Percentiles rank a stretch among this genome's conserved stretches.
These are phyloP conservation scores for Ophiosphaerella herpotricha DNA, from an alignment of 2,329 filamentous ascomycete genomes.

Conservation along the genomic window DNA sequence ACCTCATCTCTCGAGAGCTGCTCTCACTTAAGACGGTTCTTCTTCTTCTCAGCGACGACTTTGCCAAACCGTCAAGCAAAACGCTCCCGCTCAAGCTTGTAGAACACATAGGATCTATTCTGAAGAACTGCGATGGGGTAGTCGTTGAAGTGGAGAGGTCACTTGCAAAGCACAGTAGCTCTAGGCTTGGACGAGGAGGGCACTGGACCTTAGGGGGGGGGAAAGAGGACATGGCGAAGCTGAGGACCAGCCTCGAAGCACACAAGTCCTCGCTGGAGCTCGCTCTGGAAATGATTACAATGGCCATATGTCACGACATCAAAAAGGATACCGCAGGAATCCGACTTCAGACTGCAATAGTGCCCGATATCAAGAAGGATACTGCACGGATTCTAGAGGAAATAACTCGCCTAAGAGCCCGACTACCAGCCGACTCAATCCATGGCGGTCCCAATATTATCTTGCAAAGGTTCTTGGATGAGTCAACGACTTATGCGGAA, in stretches of 20 bases:
- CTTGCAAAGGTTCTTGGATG: neutral
- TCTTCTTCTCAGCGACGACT: conserved; percentile 7
- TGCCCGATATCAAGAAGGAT: neutral
- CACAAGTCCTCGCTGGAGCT: conserved; percentile 10
- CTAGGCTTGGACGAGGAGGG: neutral
- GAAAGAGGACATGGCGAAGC: conserved; percentile 10
- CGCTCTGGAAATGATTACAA: conserved; percentile 7
- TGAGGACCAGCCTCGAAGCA: conserved; percentile 7
- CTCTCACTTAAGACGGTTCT: conserved; percentile 10
- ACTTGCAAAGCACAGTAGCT: neutral
- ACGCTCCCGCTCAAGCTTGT: neutral
- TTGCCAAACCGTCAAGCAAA: neutral
- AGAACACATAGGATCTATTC: conserved; percentile 4
- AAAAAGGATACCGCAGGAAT: conserved; percentile 12
- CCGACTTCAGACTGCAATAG: neutral
- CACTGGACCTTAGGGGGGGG: conserved; percentile 8
- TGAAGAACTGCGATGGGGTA: conserved; percentile 4
- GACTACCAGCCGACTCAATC: neutral
- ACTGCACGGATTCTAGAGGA: neutral
- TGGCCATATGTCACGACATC: conserved; percentile 9
- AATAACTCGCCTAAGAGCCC: neutral
- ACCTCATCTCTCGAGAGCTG: conserved; percentile 12
- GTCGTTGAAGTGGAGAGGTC: neutral
- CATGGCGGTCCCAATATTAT: neutral
- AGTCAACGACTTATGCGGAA: neutral